Conservation (phyloP, 441 rosid genomes). For the Geranium incanum region DNA sequence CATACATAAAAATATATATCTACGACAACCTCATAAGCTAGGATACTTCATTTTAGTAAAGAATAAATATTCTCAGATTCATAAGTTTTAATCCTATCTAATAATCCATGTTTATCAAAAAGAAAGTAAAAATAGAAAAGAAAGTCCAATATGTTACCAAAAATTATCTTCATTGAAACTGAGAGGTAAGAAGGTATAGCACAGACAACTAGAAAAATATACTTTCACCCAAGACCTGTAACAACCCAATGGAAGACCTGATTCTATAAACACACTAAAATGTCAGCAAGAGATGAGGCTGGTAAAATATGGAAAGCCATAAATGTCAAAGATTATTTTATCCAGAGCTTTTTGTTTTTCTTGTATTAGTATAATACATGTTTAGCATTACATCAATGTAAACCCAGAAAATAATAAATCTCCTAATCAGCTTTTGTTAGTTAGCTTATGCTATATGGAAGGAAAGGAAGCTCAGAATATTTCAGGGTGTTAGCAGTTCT, state of each 20-base stretch:
- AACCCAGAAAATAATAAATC: background rate
- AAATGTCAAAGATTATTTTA: background rate
- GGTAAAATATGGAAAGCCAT: background rate
- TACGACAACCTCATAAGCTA: background rate
- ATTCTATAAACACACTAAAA: background rate
- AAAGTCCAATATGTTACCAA: background rate
- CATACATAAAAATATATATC: background rate
- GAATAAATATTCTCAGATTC: background rate
- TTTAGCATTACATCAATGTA: background rate
- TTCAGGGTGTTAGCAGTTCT: no score
- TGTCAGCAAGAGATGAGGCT: background rate
- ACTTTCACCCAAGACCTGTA: background rate
- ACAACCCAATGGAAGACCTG: background rate
- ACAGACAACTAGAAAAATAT: no score
- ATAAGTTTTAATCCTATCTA: no score
- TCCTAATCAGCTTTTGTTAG: background rate
- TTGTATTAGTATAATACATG: background rate
- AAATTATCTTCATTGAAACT: constrained; percentile 1
- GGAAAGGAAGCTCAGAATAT: no score
- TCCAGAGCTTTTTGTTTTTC: background rate
- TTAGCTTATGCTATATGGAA: no score
- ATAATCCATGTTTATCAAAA: no score
- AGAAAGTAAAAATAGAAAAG: no score
- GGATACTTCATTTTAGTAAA: background rate
- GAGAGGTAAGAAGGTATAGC: background rate